Evolutionary conservation across 352 stramenopile genomes (phyloP).

Genomic region (Phytophthora sansomeana): DNA sequence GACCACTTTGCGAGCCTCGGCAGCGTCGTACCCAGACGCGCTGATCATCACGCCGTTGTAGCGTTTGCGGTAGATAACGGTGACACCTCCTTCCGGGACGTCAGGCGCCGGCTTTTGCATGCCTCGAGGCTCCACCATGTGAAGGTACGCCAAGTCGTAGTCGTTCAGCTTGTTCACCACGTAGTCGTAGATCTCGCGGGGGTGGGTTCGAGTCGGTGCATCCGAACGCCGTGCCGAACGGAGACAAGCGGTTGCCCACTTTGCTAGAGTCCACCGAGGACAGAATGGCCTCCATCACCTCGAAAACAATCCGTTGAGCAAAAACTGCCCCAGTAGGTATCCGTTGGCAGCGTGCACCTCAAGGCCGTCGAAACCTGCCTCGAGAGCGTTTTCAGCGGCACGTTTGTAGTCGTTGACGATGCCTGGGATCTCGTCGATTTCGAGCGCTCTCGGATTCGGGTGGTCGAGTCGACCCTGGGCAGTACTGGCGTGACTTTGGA

Average conservation of each 20-base stretch:
- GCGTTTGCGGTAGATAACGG: constrained; percentile 50
- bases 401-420: constrained; percentile 42
- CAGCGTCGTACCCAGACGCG: constrained; percentile 50
- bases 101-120: constrained; percentile 36
- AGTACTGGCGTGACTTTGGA: constrained; percentile 38
- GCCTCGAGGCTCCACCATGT: constrained; percentile 56
- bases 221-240: constrained; percentile 46
- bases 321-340: constrained; percentile 93
- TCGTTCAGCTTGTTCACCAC: constrained; percentile 46
- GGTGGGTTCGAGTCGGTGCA: constrained; percentile 56
- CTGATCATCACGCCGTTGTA: constrained; percentile 66
- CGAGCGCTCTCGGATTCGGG: constrained; percentile 67
- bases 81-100: constrained; percentile 49
- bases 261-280: constrained; percentile 39
- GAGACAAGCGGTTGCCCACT: constrained; percentile 46
- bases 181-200: constrained; percentile 49
- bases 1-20: constrained; percentile 43
- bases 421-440: constrained; percentile 71
- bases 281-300: constrained; percentile 63
- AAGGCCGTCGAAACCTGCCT: constrained; percentile 92
- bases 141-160: constrained; percentile 59
- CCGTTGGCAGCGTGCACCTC: constrained; percentile 92
- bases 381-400: constrained; percentile 49
- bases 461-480: constrained; percentile 42
- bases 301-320: constrained; percentile 78